phyloP scores from a whole-genome alignment of 108 stramenopile genomes.

The Skeletonema grethae region DNA sequence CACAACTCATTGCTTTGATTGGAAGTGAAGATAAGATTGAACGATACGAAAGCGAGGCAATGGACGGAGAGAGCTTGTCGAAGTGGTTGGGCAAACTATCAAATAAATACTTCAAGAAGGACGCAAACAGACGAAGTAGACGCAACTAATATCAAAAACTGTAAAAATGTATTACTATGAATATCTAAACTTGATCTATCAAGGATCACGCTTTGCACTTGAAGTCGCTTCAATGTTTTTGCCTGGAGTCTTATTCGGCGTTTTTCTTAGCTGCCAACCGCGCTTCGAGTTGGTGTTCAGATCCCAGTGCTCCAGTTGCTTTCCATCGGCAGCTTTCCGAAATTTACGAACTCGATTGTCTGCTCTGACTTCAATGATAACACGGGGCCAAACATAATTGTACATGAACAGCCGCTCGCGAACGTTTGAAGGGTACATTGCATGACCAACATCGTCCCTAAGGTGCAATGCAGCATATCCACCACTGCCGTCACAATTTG shows the following conservation, averaged over 20 bases:
- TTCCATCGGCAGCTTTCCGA: slow-evolving; percentile 30
- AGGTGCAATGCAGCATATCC: slow-evolving; percentile 38
- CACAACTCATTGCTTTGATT: slow-evolving; percentile 58
- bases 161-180: neutral
- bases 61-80: slow-evolving; percentile 28
- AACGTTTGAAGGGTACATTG: slow-evolving; percentile 37
- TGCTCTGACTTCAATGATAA: slow-evolving; percentile 25
- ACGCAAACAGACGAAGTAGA: neutral
- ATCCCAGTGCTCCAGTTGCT: slow-evolving; percentile 44
- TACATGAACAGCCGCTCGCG: slow-evolving; percentile 26
- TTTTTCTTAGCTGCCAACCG: slow-evolving; percentile 31
- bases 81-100: slow-evolving; percentile 27
- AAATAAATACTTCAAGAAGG: slow-evolving; percentile 20
- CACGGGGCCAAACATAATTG: slow-evolving; percentile 44
- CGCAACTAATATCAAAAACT: neutral
- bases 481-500: slow-evolving; percentile 39
- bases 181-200: slow-evolving; percentile 2
- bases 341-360: slow-evolving; percentile 48
- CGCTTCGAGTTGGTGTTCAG: slow-evolving; percentile 28
- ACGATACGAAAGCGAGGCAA: slow-evolving; percentile 14
- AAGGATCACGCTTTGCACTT: slow-evolving; percentile 20
- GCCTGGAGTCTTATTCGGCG: slow-evolving; percentile 11
- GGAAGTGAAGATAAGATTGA: slow-evolving; percentile 22
- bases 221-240: neutral
- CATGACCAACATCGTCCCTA: slow-evolving; percentile 41